These are phyloP conservation scores for Talaromyces sp. DNA, from an alignment of 2,329 filamentous ascomycete species.

Conservation along the genomic window DNA sequence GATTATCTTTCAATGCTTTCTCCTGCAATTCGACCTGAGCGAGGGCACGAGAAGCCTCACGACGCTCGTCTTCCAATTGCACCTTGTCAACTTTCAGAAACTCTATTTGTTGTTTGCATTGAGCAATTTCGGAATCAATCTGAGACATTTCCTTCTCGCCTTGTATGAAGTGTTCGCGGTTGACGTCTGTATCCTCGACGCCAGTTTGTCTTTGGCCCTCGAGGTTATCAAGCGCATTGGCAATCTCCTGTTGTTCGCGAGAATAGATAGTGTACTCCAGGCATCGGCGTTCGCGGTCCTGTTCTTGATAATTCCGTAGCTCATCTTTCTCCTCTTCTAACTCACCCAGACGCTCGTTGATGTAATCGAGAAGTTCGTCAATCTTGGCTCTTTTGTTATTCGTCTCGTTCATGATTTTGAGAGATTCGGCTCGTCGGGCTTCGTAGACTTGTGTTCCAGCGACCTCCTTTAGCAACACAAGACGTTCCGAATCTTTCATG, in stretches of 20 bases:
- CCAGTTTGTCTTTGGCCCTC: constrained; percentile 78
- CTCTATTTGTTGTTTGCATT: constrained; percentile 77
- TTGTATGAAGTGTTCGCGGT: constrained; percentile 69
- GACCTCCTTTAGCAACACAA: constrained; percentile 94
- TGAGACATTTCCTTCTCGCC: constrained; percentile 75
- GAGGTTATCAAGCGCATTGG: constrained; percentile 73
- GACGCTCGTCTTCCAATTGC: constrained; percentile 85
- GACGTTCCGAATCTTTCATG: constrained; percentile 92
- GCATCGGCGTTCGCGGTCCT: constrained; percentile 85
- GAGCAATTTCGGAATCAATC: constrained; percentile 74
- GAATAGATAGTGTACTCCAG: constrained; percentile 94
- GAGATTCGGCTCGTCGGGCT: constrained; percentile 79
- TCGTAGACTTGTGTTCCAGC: constrained; percentile 97
- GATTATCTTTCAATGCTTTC: constrained; percentile 77
- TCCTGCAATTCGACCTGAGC: constrained; percentile 84
- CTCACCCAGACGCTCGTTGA: constrained; percentile 82
- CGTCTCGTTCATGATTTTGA: constrained; percentile 96
- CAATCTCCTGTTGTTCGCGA: constrained; percentile 77
- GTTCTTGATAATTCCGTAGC: constrained; percentile 87
- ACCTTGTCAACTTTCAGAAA: constrained; percentile 78
- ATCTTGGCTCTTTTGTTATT: constrained; percentile 94
- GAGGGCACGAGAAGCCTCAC: constrained; percentile 71
- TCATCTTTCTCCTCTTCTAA: constrained; percentile 98
- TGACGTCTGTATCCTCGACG: constrained; percentile 78
- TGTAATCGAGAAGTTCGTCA: constrained; percentile 85